Conservation (phyloP, 192 early-diverging fungal genomes). For the Lunasporangiospora selenospora region DNA sequence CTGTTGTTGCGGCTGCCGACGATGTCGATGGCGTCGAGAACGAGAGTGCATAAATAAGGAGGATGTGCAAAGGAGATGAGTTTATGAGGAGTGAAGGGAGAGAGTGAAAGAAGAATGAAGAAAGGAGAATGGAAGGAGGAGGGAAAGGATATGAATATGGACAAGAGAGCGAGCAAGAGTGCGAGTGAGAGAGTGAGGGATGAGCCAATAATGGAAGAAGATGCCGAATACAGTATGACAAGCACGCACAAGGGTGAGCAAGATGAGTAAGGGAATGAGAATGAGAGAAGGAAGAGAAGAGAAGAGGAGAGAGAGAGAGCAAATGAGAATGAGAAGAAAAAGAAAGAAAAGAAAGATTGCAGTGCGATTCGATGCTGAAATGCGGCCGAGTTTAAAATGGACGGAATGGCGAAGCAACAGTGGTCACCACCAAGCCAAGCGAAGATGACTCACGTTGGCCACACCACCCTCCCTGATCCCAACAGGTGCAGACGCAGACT, state of each 20-base stretch:
- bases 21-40: not conserved
- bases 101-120: not conserved
- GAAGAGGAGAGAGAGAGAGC: not conserved
- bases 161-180: not conserved
- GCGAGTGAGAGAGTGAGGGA: not conserved
- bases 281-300: not conserved
- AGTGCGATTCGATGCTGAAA: no score
- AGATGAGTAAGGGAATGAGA: not conserved
- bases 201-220: no score
- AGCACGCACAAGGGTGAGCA: no score
- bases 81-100: not conserved
- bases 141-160: not conserved
- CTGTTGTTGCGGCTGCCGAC: not conserved
- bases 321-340: not conserved
- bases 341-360: conserved; percentile 3
- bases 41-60: not conserved
- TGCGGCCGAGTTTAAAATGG: no score
- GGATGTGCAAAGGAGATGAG: not conserved
- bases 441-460: no score
- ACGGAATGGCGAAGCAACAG: no score
- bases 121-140: not conserved
- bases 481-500: no score
- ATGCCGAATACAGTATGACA: no score
- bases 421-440: no score
- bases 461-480: no score